phyloP scores from a whole-genome alignment of 352 stramenopile species.

The Globisporangium canariense region DNA sequence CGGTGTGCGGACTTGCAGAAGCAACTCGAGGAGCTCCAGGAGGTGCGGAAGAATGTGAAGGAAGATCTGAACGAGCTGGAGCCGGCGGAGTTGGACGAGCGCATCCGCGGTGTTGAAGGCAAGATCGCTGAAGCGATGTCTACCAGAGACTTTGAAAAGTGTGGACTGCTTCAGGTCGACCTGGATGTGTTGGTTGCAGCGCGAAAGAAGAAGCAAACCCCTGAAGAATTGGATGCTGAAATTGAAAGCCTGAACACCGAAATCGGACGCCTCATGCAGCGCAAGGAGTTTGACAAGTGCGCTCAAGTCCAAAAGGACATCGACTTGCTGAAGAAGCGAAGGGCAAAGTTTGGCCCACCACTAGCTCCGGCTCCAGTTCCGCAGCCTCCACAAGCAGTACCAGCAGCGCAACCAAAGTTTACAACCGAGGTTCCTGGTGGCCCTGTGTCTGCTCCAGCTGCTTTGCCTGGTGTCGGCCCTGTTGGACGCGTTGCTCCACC shows the following conservation, averaged over 20 bases:
- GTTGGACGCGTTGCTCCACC: slow-evolving; percentile 11
- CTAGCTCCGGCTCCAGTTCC: slow-evolving; percentile 8
- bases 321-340: slow-evolving; percentile 67
- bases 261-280: slow-evolving; percentile 63
- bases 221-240: slow-evolving; percentile 76
- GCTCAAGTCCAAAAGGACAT: slow-evolving; percentile 83
- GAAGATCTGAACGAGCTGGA: slow-evolving; percentile 87
- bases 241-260: slow-evolving; percentile 72
- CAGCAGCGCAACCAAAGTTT: slow-evolving; percentile 15
- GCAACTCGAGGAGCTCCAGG: slow-evolving; percentile 72
- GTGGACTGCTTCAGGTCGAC: slow-evolving; percentile 59
- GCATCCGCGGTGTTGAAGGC: slow-evolving; percentile 63
- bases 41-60: slow-evolving; percentile 69
- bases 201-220: slow-evolving; percentile 85
- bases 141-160: slow-evolving; percentile 78
- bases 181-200: slow-evolving; percentile 67
- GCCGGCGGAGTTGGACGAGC: slow-evolving; percentile 74
- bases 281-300: slow-evolving; percentile 87
- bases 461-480: slow-evolving; percentile 34
- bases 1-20: slow-evolving; percentile 80
- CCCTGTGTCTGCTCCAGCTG: slow-evolving; percentile 49
- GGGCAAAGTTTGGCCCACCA: slow-evolving; percentile 52
- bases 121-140: slow-evolving; percentile 75
- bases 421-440: slow-evolving; percentile 14
- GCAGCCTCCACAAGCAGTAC: slow-evolving; percentile 1